Evolutionary conservation across 2,329 filamentous ascomycete genomes (phyloP).

Genomic region (Paramyrothecium sp.): DNA sequence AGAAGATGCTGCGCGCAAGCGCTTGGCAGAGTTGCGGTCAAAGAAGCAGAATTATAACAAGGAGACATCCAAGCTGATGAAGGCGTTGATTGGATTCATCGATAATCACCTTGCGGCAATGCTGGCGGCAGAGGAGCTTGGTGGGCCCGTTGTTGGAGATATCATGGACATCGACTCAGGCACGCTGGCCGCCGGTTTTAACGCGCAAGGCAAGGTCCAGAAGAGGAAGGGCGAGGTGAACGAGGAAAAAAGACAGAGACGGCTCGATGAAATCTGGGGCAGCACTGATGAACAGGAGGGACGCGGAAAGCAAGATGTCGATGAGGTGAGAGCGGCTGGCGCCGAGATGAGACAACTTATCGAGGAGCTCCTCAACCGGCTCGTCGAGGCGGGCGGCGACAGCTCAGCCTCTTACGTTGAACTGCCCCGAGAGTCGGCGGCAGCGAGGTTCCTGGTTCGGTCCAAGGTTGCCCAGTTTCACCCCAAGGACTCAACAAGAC

Average conservation of each 20-base stretch:
- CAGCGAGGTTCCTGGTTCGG: slow-evolving; percentile 61
- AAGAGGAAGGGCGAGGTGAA: slow-evolving; percentile 37
- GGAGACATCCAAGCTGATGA: slow-evolving; percentile 60
- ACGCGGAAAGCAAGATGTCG: slow-evolving; percentile 13
- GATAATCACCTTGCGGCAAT: slow-evolving; percentile 68
- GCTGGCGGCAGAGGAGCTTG: slow-evolving; percentile 80
- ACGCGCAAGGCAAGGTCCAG: slow-evolving; percentile 55
- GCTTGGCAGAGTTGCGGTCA: slow-evolving; percentile 57
- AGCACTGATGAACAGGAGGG: slow-evolving; percentile 26
- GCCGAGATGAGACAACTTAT: slow-evolving; percentile 59
- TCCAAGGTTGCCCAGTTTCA: slow-evolving; percentile 68
- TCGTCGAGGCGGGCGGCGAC: slow-evolving; percentile 53
- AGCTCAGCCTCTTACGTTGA: slow-evolving; percentile 57
- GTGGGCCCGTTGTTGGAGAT: slow-evolving; percentile 79
- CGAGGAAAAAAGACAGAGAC: slow-evolving; percentile 54
- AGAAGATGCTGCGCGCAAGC: slow-evolving; percentile 61
- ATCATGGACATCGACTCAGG: slow-evolving; percentile 63
- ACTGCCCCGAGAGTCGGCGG: slow-evolving; percentile 59
- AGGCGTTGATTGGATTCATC: slow-evolving; percentile 68
- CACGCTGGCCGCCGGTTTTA: slow-evolving; percentile 59
- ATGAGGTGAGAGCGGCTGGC: slow-evolving; percentile 50
- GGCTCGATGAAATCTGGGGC: slow-evolving; percentile 66
- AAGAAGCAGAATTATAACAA: slow-evolving; percentile 60
- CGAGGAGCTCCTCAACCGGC: slow-evolving; percentile 59
- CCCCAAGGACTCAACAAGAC: slow-evolving; percentile 57